Percentiles rank a stretch among this genome's conserved stretches.
These are phyloP conservation scores for Fomitopsis pinicola DNA, from an alignment of 1,284 basidiomycete species.

Conservation along the genomic window DNA sequence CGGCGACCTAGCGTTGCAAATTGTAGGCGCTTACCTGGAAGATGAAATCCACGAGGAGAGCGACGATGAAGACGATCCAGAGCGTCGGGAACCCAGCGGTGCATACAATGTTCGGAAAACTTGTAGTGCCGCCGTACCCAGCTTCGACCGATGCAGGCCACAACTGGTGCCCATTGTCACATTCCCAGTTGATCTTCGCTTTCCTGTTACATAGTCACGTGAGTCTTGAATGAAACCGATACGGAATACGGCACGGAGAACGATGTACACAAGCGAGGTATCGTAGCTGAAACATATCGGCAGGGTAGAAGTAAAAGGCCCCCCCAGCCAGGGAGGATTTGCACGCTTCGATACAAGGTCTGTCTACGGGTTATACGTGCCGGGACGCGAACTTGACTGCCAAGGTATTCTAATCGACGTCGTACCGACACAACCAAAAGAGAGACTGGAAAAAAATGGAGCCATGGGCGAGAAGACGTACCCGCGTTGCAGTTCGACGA, in stretches of 20 bases:
- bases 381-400: background rate
- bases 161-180: conserved; percentile 67
- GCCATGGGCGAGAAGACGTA: conserved; percentile 30
- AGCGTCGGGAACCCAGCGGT: conserved; percentile 58
- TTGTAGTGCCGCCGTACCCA: conserved; percentile 36
- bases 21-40: conserved; percentile 52
- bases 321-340: no score
- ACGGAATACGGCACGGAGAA: conserved; percentile 1
- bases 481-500: conserved; percentile 67
- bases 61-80: conserved; percentile 65
- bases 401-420: background rate
- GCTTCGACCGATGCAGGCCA: conserved; percentile 51
- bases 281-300: background rate
- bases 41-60: conserved; percentile 60
- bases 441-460: conserved; percentile 5
- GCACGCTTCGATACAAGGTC: no score
- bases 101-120: conserved; percentile 62
- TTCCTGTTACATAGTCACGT: conserved; percentile 36
- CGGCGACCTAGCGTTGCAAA: conserved; percentile 4
- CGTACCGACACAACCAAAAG: background rate
- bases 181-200: conserved; percentile 73
- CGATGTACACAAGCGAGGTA: conserved; percentile 9
- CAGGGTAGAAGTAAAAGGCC: no score
- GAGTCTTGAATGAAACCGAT: conserved; percentile 13
- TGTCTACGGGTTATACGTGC: background rate